A percentile compares a stretch with the other conserved stretches of the same genome.
Evolutionary conservation across 2,329 filamentous ascomycete genomes (phyloP).

Genomic region (Hypoxylon sp.): DNA sequence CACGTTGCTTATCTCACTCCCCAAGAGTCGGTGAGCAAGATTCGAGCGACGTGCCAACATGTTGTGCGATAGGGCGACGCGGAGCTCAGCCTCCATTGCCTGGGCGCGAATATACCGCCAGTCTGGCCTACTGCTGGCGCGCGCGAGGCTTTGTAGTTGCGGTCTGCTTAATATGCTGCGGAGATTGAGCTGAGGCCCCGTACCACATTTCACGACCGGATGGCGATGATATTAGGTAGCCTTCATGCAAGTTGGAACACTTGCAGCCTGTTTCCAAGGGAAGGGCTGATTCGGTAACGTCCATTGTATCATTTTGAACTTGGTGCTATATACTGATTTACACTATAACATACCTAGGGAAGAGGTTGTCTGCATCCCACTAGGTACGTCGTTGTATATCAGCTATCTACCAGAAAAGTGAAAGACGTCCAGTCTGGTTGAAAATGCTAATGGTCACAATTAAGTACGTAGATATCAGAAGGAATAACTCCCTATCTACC

Average conservation of each 20-base stretch:
- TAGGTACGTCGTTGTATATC: neutral
- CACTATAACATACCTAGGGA: too few relatives aligned
- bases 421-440: too few relatives aligned
- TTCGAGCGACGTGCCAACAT: constrained; percentile 1
- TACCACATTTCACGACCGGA: constrained; percentile 3
- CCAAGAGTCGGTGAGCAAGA: constrained; percentile 41
- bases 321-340: too few relatives aligned
- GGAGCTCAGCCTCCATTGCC: constrained; percentile 28
- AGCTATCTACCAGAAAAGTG: too few relatives aligned
- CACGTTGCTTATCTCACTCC: constrained; percentile 38
- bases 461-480: too few relatives aligned
- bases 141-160: constrained; percentile 27
- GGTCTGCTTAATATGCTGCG: constrained; percentile 37
- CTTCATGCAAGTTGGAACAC: neutral
- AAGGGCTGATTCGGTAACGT: neutral
- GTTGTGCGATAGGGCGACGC: constrained; percentile 6
- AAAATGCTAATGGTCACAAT: too few relatives aligned
- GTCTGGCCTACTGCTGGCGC: constrained; percentile 39
- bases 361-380: neutral
- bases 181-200: constrained; percentile 14
- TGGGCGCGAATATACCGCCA: constrained; percentile 43
- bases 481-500: too few relatives aligned
- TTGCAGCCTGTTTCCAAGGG: neutral
- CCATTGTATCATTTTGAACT: too few relatives aligned
- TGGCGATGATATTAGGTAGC: neutral